Evolutionary conservation across 345 rosid species (phyloP).

Genomic region (Populus nigra): DNA sequence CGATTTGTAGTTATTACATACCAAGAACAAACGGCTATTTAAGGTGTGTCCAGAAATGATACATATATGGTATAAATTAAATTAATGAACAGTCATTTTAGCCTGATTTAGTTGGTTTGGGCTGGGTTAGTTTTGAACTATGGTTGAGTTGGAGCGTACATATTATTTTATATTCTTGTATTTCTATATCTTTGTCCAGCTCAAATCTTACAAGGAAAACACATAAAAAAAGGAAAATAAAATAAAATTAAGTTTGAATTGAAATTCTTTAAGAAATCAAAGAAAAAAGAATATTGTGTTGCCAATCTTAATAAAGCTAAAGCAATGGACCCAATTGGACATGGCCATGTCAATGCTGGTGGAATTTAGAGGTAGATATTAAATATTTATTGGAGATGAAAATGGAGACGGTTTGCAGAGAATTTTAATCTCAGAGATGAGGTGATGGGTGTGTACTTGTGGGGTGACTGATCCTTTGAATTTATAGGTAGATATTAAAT

Average conservation of each 20-base stretch:
- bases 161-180: slow-evolving; percentile 27
- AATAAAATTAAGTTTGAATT: not conserved
- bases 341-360: slow-evolving; percentile 24
- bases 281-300: not conserved
- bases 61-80: no score
- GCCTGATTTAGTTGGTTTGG: not conserved
- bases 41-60: not conserved
- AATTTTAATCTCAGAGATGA: slow-evolving; percentile 15
- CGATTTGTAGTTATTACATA: not conserved
- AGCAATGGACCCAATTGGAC: slow-evolving; percentile 11
- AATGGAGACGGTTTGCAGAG: not conserved
- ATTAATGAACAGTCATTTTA: not conserved
- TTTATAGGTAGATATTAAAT: no score
- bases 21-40: not conserved
- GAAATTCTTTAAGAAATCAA: not conserved
- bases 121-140: slow-evolving; percentile 10
- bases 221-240: not conserved
- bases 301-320: not conserved
- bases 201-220: slow-evolving; percentile 11
- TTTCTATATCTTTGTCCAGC: slow-evolving; percentile 36
- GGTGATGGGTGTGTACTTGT: slow-evolving; percentile 10
- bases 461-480: not conserved
- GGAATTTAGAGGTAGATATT: slow-evolving; percentile 22
- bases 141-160: slow-evolving; percentile 27
- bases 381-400: not conserved